Conservation (phyloP, 2,329 filamentous ascomycete genomes). For the Parastagonospora avenae region DNA sequence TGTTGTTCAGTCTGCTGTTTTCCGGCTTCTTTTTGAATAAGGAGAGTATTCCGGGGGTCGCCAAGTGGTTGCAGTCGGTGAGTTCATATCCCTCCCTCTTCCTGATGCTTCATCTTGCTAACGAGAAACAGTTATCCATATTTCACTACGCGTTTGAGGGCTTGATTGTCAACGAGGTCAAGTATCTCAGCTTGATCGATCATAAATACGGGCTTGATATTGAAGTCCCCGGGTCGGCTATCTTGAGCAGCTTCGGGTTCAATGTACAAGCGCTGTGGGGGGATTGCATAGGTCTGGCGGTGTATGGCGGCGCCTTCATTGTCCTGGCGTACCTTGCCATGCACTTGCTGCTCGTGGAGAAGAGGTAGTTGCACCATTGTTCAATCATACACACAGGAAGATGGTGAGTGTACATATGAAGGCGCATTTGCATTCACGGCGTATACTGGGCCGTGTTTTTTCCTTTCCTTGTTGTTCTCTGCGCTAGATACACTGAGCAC, state of each 20-base stretch:
- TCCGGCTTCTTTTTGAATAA: constrained; percentile 94
- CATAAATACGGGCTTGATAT: constrained; percentile 97
- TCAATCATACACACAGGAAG: neutral
- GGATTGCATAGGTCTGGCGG: constrained; percentile 79
- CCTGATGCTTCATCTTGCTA: too few species aligned
- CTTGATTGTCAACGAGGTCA: constrained; percentile 95
- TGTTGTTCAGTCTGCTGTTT: constrained; percentile 96
- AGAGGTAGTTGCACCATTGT: constrained; percentile 58
- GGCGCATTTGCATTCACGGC: neutral
- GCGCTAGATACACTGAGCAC: neutral
- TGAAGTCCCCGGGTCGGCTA: constrained; percentile 90
- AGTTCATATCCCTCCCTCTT: constrained; percentile 38
- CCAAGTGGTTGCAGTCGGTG: constrained; percentile 86
- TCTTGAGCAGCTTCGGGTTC: constrained; percentile 94
- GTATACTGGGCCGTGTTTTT: neutral
- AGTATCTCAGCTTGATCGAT: constrained; percentile 85
- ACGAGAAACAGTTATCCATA: constrained; percentile 72
- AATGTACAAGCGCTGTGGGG: constrained; percentile 83
- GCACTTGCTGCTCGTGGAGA: constrained; percentile 92
- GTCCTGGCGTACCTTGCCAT: constrained; percentile 88
- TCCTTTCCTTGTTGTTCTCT: neutral
- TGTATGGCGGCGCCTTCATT: constrained; percentile 84
- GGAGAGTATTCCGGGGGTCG: constrained; percentile 83
- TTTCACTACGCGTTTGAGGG: constrained; percentile 98
- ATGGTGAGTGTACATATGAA: neutral